phyloP scores from a whole-genome alignment of 2,329 filamentous ascomycete species.

The Alternaria atra region DNA sequence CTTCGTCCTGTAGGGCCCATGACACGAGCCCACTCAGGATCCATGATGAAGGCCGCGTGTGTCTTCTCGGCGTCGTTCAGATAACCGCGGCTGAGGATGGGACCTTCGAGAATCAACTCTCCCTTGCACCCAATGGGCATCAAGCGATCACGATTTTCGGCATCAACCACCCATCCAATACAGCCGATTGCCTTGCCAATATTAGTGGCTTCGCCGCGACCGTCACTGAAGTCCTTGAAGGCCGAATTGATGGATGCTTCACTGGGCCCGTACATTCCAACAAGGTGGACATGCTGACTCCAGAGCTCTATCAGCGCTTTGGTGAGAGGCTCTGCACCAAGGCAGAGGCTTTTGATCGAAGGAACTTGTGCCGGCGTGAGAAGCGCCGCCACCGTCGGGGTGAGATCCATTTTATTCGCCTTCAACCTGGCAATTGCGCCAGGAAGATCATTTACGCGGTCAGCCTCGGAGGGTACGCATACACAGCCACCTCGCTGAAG shows the following conservation, averaged over 20 bases:
- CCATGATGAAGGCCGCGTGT: slow-evolving; percentile 38
- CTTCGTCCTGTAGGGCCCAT: slow-evolving; percentile 26
- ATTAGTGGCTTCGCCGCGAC: slow-evolving; percentile 43
- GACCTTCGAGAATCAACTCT: slow-evolving; percentile 48
- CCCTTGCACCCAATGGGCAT: slow-evolving; percentile 47
- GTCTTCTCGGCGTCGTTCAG: slow-evolving; percentile 46
- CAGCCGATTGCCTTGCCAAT: slow-evolving; percentile 44
- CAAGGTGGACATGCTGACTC: slow-evolving; percentile 31
- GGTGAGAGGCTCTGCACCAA: slow-evolving; percentile 57
- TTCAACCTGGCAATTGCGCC: slow-evolving; percentile 49
- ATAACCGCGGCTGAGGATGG: slow-evolving; percentile 46
- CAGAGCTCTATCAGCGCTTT: slow-evolving; percentile 43
- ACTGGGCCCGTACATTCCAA: slow-evolving; percentile 46
- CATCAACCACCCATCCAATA: slow-evolving; percentile 46
- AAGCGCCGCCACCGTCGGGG: slow-evolving; percentile 65
- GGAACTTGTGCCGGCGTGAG: slow-evolving; percentile 57
- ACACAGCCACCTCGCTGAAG: slow-evolving; percentile 61
- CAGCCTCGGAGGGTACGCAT: slow-evolving; percentile 64
- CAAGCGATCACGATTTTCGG: slow-evolving; percentile 42
- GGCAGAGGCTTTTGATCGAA: slow-evolving; percentile 54
- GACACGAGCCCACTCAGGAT: slow-evolving; percentile 39
- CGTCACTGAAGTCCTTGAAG: slow-evolving; percentile 41
- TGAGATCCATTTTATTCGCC: slow-evolving; percentile 58
- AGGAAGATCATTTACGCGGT: slow-evolving; percentile 62
- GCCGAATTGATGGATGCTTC: slow-evolving; percentile 47